Evolutionary conservation across 768 basidiomycete species (phyloP), one percentile per base, ranked within the genome.

Genomic region (Tylopilus balloui): DNA sequence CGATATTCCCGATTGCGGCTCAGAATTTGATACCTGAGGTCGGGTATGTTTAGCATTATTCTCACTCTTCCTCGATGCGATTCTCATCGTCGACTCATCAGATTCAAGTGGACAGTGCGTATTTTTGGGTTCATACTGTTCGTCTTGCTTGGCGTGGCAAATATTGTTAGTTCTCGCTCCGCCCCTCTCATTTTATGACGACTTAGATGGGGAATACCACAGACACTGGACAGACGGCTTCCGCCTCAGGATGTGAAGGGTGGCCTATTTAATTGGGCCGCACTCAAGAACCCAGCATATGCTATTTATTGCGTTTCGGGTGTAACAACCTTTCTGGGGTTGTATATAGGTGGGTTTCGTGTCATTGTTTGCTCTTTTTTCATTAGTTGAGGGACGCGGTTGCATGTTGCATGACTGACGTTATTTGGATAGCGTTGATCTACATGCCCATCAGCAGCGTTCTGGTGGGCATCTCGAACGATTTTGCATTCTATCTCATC

Each of bases 51-150:
- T 35, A 4, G 1, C n/a, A 1, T 7, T n/a, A 11, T 4, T 28
- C 29, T 11, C 40, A 6, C 25, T 23, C n/a, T n/a, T n/a, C n/a
- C 19, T 32, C 17, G 9, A 32, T 3, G 9, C 6, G 27, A 19
- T n/a, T 5, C 15, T 42, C 17, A 38, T 51, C 11, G 6, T 34
- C 7, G 7, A 6, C 14, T 34, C n/a, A n/a, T n/a, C n/a, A 88
- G 86, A n/a, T 90, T 89, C 63, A 70, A 72, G 53, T 90, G 87
- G 88, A 86, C 87, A 0, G 79, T 86, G 74, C 74, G 88, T 12
- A 77, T 83, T 28, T 66, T 88, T 36, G 86, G 79, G 2, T 80
- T 88, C 52, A 77, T 87, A 9, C 62, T 87, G 0, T 52, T 84
- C 1, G 52, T 73, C 14, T 60, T 75, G 1, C 71, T 88, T 4